Evolutionary conservation across 2,329 filamentous ascomycete genomes (phyloP).

Genomic region (Tolypocladium pustulatum): DNA sequence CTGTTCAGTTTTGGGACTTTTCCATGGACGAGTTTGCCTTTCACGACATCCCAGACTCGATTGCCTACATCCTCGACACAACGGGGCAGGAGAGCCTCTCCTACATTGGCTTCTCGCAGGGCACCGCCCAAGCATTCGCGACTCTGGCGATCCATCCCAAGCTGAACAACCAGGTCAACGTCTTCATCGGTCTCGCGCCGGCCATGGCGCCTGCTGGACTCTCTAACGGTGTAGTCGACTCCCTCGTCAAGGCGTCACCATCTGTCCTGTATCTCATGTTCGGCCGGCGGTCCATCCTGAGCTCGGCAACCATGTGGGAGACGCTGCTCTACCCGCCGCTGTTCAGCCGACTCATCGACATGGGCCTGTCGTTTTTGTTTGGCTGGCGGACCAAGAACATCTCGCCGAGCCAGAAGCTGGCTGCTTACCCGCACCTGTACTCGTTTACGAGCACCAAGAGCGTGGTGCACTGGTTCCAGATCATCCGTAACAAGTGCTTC

Average conservation of each 20-base stretch:
- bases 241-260: constrained; percentile 85
- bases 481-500: constrained; percentile 90
- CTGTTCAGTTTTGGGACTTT: constrained; percentile 86
- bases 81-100: constrained; percentile 78
- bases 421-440: constrained; percentile 90
- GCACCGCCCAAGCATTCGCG: constrained; percentile 93
- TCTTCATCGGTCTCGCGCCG: constrained; percentile 91
- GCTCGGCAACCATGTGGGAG: constrained; percentile 95
- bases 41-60: constrained; percentile 91
- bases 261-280: constrained; percentile 89
- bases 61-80: constrained; percentile 78
- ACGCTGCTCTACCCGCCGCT: constrained; percentile 90
- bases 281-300: constrained; percentile 80
- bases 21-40: constrained; percentile 98
- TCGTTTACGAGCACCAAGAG: constrained; percentile 95
- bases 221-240: constrained; percentile 82
- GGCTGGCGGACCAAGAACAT: constrained; percentile 85
- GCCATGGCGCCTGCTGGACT: constrained; percentile 93
- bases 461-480: constrained; percentile 98
- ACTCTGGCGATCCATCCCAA: constrained; percentile 84
- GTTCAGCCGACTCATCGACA: constrained; percentile 80
- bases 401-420: constrained; percentile 75
- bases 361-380: constrained; percentile 73
- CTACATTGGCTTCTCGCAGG: constrained; percentile 95
- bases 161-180: constrained; percentile 85